Conservation (phyloP, 345 rosid genomes). For the Rhizophora mangle region DNA sequence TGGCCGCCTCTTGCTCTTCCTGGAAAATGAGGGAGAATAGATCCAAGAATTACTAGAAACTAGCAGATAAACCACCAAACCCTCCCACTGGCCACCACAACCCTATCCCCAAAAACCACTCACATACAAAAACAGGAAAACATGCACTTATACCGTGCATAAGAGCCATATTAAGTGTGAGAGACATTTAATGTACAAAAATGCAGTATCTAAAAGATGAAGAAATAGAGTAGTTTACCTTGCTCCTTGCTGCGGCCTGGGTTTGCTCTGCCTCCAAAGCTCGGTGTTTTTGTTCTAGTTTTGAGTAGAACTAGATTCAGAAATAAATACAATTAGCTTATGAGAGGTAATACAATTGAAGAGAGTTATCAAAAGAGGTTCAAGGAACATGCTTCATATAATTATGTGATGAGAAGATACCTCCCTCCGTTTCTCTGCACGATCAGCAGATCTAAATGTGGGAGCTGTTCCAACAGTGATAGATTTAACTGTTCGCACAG, state of each 20-base stretch:
- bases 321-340: slow-evolving; percentile 18
- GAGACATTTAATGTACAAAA: neutral
- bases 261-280: slow-evolving; percentile 75
- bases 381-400: slow-evolving; percentile 9
- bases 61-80: neutral
- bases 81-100: neutral
- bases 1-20: slow-evolving; percentile 97
- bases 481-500: slow-evolving; percentile 58
- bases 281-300: slow-evolving; percentile 76
- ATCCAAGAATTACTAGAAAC: neutral
- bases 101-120: neutral
- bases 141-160: neutral
- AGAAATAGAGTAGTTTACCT: slow-evolving; percentile 37
- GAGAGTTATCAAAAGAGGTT: slow-evolving; percentile 9
- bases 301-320: slow-evolving; percentile 61
- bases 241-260: slow-evolving; percentile 70
- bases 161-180: too few species aligned
- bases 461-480: slow-evolving; percentile 91
- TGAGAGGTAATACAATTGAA: slow-evolving; percentile 3
- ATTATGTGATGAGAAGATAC: slow-evolving; percentile 30
- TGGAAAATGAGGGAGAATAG: slow-evolving; percentile 21
- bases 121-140: neutral
- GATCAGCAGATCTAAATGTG: slow-evolving; percentile 64
- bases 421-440: slow-evolving; percentile 93
- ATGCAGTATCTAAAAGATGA: neutral